Evolutionary conservation across 2,329 filamentous ascomycete genomes (phyloP).

Genomic region (Chaetomiaceae sp.): DNA sequence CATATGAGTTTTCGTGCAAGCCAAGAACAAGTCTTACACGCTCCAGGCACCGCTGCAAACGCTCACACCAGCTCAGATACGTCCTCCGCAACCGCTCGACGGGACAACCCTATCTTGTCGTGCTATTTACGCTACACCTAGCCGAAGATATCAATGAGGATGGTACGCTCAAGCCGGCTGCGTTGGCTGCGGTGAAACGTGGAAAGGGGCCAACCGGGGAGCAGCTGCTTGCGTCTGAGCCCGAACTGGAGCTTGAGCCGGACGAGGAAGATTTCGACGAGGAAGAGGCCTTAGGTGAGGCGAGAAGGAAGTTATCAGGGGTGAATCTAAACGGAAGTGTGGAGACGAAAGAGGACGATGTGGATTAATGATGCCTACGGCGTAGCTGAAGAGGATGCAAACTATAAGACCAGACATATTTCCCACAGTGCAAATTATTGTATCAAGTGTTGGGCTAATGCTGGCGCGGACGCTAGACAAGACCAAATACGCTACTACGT

Average conservation of each 20-base stretch:
- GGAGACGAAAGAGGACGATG: slow-evolving; percentile 39
- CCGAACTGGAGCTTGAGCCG: slow-evolving; percentile 8
- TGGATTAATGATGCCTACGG: slow-evolving; percentile 35
- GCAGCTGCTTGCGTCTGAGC: slow-evolving; percentile 19
- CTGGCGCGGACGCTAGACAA: no score
- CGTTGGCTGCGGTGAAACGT: slow-evolving; percentile 29
- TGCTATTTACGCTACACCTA: slow-evolving; percentile 73
- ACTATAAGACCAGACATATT: neutral
- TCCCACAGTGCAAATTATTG: no score
- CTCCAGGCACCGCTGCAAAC: slow-evolving; percentile 42
- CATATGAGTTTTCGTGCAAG: neutral
- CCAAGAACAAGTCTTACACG: slow-evolving; percentile 10
- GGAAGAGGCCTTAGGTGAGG: slow-evolving; percentile 37
- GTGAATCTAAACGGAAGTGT: slow-evolving; percentile 21
- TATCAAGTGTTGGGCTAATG: no score
- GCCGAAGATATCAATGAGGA: slow-evolving; percentile 61
- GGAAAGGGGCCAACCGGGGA: slow-evolving; percentile 29
- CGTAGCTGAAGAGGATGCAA: neutral
- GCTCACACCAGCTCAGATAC: slow-evolving; percentile 84
- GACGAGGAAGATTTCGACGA: slow-evolving; percentile 32
- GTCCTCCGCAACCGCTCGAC: slow-evolving; percentile 78
- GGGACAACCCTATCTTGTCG: slow-evolving; percentile 70
- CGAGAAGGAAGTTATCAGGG: slow-evolving; percentile 35
- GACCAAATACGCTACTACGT: no score
- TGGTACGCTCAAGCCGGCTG: slow-evolving; percentile 47